These are phyloP conservation scores for Nakaseomyces sp. DNA, from an alignment of 1,139 yeast genomes.

Conservation along the genomic window DNA sequence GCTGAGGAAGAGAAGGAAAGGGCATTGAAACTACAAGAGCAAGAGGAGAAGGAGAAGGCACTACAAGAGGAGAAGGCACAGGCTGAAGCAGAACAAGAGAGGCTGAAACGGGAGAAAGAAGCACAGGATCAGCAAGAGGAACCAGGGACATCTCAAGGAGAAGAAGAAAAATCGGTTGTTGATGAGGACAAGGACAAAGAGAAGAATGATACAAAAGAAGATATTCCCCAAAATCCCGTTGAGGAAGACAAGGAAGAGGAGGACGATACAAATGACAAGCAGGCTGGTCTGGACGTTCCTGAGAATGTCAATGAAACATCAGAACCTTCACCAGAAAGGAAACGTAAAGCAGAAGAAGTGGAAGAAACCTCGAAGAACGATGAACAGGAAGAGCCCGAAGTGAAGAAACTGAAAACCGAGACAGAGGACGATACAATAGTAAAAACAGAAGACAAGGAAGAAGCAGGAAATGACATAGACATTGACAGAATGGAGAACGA, in stretches of 20 bases:
- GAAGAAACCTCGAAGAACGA: neutral
- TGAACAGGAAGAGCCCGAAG: neutral
- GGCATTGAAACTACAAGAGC: too few species aligned
- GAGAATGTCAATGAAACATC: constrained; percentile 1
- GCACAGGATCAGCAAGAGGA: neutral
- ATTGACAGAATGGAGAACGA: constrained; percentile 41
- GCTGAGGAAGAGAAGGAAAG: constrained; percentile 10
- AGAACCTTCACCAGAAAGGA: neutral
- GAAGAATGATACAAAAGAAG: neutral
- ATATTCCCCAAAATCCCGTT: neutral
- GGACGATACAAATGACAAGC: constrained; percentile 1
- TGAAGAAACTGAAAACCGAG: neutral
- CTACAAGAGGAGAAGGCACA: too few species aligned
- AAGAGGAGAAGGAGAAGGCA: too few species aligned
- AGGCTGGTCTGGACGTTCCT: constrained; percentile 7
- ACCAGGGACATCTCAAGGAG: too few species aligned
- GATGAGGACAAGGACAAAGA: neutral
- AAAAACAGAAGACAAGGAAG: neutral
- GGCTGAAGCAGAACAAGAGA: constrained; percentile 11
- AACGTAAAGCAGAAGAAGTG: neutral
- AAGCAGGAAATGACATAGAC: constrained; percentile 12
- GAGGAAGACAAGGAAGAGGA: neutral
- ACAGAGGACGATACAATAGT: too few species aligned
- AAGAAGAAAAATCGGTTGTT: neutral
- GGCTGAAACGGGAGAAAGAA: constrained; percentile 10